phyloP scores from a whole-genome alignment of 257 asterid species.

The Fraxinus cuspidata region DNA sequence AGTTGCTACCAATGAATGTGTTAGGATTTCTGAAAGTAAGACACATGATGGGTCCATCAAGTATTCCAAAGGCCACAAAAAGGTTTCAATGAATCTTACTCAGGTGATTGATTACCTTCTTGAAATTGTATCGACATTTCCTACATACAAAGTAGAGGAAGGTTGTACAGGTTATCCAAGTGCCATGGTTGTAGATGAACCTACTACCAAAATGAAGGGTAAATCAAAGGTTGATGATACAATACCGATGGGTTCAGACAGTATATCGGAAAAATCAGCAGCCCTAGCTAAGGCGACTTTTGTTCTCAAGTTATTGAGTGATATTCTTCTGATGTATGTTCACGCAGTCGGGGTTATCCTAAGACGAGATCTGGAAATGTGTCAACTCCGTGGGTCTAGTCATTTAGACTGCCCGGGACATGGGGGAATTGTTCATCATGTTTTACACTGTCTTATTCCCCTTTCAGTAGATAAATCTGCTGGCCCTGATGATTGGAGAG shows the following conservation, averaged over 20 bases:
- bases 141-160: conserved; percentile 46
- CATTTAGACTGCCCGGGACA: conserved; percentile 56
- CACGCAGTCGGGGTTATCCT: conserved; percentile 88
- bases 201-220: conserved; percentile 77
- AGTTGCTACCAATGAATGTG: conserved; percentile 54
- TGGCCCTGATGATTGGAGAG: conserved; percentile 93
- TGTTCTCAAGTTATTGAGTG: conserved; percentile 89
- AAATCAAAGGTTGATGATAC: conserved; percentile 88
- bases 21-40: conserved; percentile 71
- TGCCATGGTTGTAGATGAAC: conserved; percentile 93
- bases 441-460: conserved; percentile 82
- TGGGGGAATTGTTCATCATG: conserved; percentile 88
- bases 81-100: conserved; percentile 78
- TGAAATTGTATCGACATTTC: conserved; percentile 74
- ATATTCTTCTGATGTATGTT: conserved; percentile 85
- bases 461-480: conserved; percentile 74
- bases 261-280: conserved; percentile 69
- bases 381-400: conserved; percentile 66
- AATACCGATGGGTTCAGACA: conserved; percentile 50
- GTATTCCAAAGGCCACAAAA: conserved; percentile 82
- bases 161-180: conserved; percentile 35
- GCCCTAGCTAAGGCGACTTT: conserved; percentile 81
- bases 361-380: conserved; percentile 80
- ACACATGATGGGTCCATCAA: conserved; percentile 71
- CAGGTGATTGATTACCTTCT: conserved; percentile 91